Evolutionary conservation across 352 stramenopile species (phyloP).

Genomic region (Peronospora tabacina): DNA sequence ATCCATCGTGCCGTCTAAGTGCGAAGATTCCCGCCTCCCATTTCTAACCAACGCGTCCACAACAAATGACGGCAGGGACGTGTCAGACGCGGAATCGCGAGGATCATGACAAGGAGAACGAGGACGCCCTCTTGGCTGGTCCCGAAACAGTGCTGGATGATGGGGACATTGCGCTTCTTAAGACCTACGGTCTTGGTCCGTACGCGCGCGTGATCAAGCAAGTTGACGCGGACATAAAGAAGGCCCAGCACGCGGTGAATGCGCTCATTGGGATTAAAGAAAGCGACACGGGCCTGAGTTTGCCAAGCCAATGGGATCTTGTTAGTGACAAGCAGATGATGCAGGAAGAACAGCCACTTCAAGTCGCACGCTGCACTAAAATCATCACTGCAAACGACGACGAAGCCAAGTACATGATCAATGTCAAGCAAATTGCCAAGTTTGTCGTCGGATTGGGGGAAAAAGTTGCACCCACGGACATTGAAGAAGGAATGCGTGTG

Average conservation of each 20-base stretch:
- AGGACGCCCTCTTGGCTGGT: conserved; percentile 74
- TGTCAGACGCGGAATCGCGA: conserved; percentile 94
- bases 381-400: conserved; percentile 92
- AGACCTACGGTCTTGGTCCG: conserved; percentile 97
- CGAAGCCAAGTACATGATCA: conserved; percentile 99
- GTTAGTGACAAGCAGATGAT: conserved; percentile 99
- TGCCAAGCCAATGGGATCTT: conserved; percentile 98
- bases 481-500: conserved; percentile 99
- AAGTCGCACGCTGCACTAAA: conserved; percentile 95
- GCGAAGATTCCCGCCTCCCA: conserved; percentile 11
- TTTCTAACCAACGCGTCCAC: neutral
- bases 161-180: conserved; percentile 97
- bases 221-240: conserved; percentile 99
- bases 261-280: conserved; percentile 97
- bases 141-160: conserved; percentile 85
- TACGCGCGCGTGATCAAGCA: conserved; percentile 96
- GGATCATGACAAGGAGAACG: conserved; percentile 92
- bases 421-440: conserved; percentile 99
- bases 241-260: conserved; percentile 89
- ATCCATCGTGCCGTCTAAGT: conserved; percentile 2
- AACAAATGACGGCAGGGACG: conserved; percentile 61
- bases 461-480: conserved; percentile 98
- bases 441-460: conserved; percentile 98
- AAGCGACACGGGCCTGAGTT: conserved; percentile 96
- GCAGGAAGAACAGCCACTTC: conserved; percentile 95